Conservation (phyloP, 768 basidiomycete genomes). For the Podaxis sp. region DNA sequence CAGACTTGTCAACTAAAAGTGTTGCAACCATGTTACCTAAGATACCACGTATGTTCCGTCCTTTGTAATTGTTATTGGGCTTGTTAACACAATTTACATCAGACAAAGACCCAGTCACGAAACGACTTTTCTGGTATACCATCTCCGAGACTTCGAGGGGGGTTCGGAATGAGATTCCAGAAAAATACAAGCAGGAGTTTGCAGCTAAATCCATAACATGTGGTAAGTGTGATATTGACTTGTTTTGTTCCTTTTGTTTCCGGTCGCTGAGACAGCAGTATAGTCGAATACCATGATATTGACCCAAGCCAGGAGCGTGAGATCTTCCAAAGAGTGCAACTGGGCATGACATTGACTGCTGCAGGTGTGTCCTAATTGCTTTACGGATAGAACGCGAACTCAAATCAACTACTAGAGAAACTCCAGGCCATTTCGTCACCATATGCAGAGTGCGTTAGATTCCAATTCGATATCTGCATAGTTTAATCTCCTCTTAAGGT, state of each 20-base stretch:
- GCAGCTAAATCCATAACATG: slow-evolving; percentile 61
- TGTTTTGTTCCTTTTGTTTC: background rate
- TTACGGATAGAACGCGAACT: background rate
- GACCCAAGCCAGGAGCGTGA: slow-evolving; percentile 65
- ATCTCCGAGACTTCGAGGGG: slow-evolving; percentile 43
- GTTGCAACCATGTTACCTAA: slow-evolving; percentile 21
- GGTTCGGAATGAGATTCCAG: slow-evolving; percentile 52
- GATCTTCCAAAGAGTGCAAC: slow-evolving; percentile 80
- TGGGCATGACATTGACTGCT: slow-evolving; percentile 72
- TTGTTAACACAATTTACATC: slow-evolving; percentile 1
- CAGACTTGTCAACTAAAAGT: background rate
- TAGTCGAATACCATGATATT: slow-evolving; percentile 70
- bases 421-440: slow-evolving; percentile 75
- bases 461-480: background rate
- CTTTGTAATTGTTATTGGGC: background rate
- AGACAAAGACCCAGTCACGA: slow-evolving; percentile 60
- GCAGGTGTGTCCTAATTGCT: slow-evolving; percentile 47
- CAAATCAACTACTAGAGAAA: slow-evolving; percentile 52
- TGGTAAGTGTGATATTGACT: slow-evolving; percentile 40
- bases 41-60: slow-evolving; percentile 52
- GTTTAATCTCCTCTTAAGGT: slow-evolving; percentile 30
- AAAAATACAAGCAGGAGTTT: slow-evolving; percentile 50
- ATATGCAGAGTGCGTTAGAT: slow-evolving; percentile 48
- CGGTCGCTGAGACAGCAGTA: background rate
- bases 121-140: slow-evolving; percentile 66